Evolutionary conservation across 768 basidiomycete species (phyloP), one percentile per base, ranked within the genome.

Genomic region (Inosperma sp.): DNA sequence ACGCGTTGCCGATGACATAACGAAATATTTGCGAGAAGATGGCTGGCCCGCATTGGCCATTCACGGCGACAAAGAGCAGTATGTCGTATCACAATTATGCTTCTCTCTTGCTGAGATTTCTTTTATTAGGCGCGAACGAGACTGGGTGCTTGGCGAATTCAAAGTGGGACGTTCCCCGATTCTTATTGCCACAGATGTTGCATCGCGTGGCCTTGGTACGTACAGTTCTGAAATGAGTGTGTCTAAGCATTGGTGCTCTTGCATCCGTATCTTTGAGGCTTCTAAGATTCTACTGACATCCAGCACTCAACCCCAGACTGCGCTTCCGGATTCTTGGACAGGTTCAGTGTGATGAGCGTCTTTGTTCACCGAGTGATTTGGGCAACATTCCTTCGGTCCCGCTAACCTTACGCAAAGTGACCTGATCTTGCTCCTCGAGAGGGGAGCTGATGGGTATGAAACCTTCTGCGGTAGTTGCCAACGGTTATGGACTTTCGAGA

Each of bases 31-130:
- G 51, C 87, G 96, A 52, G 88, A 90, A 76, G 96, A 99, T 63
- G 96, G 96, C 12, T 99, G 96, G 96, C 96, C 96, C n/a, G 96
- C 96, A 12, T 76, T 99, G 30, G 95, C 96, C 48, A 99, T 99
- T 62, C 96, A 99, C 65, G 96, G 96, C 62, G 96, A 99, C 76
- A 99, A 99, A 72, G 93, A 93, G 75, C 93, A 96, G 89, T 94
- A 66, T 59, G 88, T 76, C 3, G 10, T 23, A 17, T 6, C 16
- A 27, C 45, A 19, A 4, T 16, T 52, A 9, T 36, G 19, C 53
- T 12, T 17, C 7, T 42, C 8, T 26, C n/a, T 9, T 9, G 12
- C 17, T 7, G 22, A 12, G 46, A 21, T 8, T 47, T 21, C 4
- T 25, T 27, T 9, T 40, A 10, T 52, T 10, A 93, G 89, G 63